These are phyloP conservation scores for Wickerhamiella azymoides DNA, from an alignment of 805 yeast species.

Conservation along the genomic window DNA sequence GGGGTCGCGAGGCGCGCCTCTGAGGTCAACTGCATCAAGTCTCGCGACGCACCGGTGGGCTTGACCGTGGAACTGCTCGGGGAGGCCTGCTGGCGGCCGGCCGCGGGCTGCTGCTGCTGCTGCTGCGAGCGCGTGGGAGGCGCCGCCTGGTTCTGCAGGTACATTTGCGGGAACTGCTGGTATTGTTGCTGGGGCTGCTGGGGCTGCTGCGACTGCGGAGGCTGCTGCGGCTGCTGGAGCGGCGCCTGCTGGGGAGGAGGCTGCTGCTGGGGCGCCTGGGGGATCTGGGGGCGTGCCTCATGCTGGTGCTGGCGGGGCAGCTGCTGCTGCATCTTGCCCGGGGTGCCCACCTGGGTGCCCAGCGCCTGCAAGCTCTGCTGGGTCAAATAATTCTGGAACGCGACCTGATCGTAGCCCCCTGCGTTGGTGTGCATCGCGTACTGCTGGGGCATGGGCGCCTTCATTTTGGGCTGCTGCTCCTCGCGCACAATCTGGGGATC, in stretches of 20 bases:
- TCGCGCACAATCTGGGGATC: constrained; percentile 25
- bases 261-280: neutral
- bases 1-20: constrained; percentile 3
- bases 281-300: neutral
- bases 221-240: neutral
- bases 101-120: neutral
- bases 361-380: neutral
- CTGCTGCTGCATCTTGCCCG: neutral
- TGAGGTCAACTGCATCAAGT: neutral
- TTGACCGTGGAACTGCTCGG: neutral
- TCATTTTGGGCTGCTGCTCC: constrained; percentile 15
- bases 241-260: neutral
- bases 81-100: neutral
- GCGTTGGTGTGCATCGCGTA: neutral
- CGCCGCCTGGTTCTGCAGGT: neutral
- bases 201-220: constrained; percentile 2
- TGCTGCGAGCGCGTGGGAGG: neutral
- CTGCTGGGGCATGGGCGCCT: constrained; percentile 1
- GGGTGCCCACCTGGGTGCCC: neutral
- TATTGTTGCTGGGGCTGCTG: neutral
- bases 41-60: neutral
- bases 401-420: constrained; percentile 9
- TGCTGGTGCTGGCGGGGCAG: constrained; percentile 6
- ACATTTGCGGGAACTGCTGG: constrained; percentile 6
- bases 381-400: constrained; percentile 12